phyloP scores from a whole-genome alignment of 805 yeast species.

The Saccharomycopsis malanga region DNA sequence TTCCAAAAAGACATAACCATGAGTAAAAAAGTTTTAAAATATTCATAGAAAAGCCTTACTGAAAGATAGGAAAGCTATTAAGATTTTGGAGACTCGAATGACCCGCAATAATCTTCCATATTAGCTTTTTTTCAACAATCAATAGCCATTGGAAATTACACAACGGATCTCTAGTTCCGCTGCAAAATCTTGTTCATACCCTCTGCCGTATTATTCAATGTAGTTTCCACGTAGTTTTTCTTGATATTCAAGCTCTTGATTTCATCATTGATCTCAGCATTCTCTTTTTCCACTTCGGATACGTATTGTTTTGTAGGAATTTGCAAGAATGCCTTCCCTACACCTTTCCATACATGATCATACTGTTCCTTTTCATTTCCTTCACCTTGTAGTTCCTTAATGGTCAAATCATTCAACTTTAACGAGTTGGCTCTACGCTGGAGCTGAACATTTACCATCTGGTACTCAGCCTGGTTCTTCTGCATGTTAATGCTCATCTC shows the following conservation, averaged over 20 bases:
- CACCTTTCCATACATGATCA: conserved; percentile 21
- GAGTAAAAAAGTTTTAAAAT: no score
- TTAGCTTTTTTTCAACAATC: no score
- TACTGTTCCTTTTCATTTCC: not conserved
- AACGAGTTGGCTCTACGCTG: conserved; percentile 15
- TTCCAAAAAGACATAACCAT: no score
- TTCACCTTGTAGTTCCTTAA: conserved; percentile 10
- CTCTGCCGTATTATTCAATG: conserved; percentile 19
- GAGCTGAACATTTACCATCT: conserved; percentile 20
- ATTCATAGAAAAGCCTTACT: no score
- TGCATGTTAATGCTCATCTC: conserved; percentile 19
- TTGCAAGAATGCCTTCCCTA: conserved; percentile 21
- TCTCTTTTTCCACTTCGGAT: conserved; percentile 13
- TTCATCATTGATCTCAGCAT: conserved; percentile 17
- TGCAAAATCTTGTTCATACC: conserved; percentile 20
- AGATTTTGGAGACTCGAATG: no score
- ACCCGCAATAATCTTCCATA: no score
- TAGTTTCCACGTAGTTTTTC: conserved; percentile 20
- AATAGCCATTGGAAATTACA: no score
- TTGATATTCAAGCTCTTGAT: conserved; percentile 18
- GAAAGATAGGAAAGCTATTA: no score
- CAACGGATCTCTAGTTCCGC: not conserved
- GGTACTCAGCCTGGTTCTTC: conserved; percentile 20
- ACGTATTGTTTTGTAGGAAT: conserved; percentile 5
- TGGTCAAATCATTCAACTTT: conserved; percentile 20